These are phyloP conservation scores for Pezicula rhizophila DNA, from an alignment of 2,329 filamentous ascomycete genomes.

Conservation along the genomic window DNA sequence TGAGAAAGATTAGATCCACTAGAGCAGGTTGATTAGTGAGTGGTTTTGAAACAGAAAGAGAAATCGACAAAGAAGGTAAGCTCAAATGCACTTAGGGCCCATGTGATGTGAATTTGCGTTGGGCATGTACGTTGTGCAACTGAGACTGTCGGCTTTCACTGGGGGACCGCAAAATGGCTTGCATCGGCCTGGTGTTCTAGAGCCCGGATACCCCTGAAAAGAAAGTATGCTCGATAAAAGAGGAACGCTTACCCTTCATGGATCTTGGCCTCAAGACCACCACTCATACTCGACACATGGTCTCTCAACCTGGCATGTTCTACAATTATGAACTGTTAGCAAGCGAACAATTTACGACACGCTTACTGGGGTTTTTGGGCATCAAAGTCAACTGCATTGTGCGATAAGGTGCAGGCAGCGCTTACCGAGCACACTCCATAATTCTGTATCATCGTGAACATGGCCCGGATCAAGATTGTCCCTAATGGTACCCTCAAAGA, in stretches of 20 bases:
- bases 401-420: slow-evolving; percentile 16
- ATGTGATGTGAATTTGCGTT: slow-evolving; percentile 1
- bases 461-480: slow-evolving; percentile 95
- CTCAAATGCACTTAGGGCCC: background rate
- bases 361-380: slow-evolving; percentile 20
- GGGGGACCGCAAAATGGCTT: background rate
- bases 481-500: slow-evolving; percentile 88
- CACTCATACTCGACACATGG: slow-evolving; percentile 78
- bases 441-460: slow-evolving; percentile 91
- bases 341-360: slow-evolving; percentile 16
- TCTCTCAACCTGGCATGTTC: slow-evolving; percentile 93
- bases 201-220: background rate
- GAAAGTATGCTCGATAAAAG: slow-evolving; percentile 4
- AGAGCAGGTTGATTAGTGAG: slow-evolving; percentile 4
- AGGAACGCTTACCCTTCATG: slow-evolving; percentile 75
- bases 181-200: background rate
- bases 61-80: background rate
- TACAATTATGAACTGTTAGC: slow-evolving; percentile 38
- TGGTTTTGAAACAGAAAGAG: background rate
- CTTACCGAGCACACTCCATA: slow-evolving; percentile 91
- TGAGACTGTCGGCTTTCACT: background rate
- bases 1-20: slow-evolving; percentile 89
- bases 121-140: background rate
- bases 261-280: slow-evolving; percentile 82
- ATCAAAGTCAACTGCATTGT: slow-evolving; percentile 17